Evolutionary conservation across 2,329 filamentous ascomycete species (phyloP).

Genomic region (Trichoderma asperellum): DNA sequence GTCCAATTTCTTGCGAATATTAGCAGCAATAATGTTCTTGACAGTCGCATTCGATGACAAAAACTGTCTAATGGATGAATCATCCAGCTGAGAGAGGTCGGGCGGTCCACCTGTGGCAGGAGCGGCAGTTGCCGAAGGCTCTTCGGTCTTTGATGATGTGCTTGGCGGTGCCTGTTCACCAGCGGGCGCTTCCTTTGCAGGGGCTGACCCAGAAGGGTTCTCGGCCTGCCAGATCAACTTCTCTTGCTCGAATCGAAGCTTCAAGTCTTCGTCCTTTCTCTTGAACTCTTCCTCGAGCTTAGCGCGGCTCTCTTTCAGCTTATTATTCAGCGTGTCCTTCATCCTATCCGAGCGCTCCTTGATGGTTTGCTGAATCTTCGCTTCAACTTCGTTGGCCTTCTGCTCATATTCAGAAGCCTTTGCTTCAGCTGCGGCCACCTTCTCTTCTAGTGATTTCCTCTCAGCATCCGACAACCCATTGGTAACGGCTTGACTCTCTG

Average conservation of each 20-base stretch:
- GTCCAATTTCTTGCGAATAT: conserved; percentile 72
- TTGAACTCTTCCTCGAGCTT: conserved; percentile 58
- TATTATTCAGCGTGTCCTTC: conserved; percentile 69
- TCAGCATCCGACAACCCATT: conserved; percentile 58
- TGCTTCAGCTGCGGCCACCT: conserved; percentile 62
- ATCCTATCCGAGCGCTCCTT: conserved; percentile 70
- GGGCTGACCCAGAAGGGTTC: conserved; percentile 39
- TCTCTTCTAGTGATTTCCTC: conserved; percentile 64
- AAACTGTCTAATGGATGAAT: conserved; percentile 61
- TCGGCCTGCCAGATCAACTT: conserved; percentile 65
- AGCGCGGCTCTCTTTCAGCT: conserved; percentile 67
- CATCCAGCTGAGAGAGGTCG: conserved; percentile 56
- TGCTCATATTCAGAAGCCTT: conserved; percentile 67
- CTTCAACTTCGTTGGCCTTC: conserved; percentile 67
- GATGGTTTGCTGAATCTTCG: conserved; percentile 61
- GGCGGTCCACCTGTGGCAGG: conserved; percentile 43
- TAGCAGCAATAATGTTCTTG: conserved; percentile 61
- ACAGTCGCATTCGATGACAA: conserved; percentile 60
- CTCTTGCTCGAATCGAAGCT: conserved; percentile 65
- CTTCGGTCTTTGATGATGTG: conserved; percentile 48
- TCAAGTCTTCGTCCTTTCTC: conserved; percentile 57
- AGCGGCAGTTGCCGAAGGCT: conserved; percentile 39
- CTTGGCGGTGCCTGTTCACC: conserved; percentile 36
- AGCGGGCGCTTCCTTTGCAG: conserved; percentile 35
- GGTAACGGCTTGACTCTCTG: conserved; percentile 27